Base-by-base conservation (phyloP, 208 protist genomes). In the Trypanosoma lewisi region DNA sequence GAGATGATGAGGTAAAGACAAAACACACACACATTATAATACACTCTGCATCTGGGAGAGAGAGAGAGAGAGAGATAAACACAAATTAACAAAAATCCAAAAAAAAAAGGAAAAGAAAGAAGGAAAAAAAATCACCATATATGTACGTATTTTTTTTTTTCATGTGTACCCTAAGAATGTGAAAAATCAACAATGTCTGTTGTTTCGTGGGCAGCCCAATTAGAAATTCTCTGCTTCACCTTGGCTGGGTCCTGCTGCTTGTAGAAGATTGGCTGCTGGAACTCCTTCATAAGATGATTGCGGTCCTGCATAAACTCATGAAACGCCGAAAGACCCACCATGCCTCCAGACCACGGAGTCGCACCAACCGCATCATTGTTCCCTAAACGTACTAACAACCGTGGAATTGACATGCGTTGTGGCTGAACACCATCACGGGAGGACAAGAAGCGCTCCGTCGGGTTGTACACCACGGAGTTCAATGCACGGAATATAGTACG, bases 291-390 rank as follows among this genome's bases (percentile, higher is more conserved):
- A n/a, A 93, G 73, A 44, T 88, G 82, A 59, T 75, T 80, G 16
- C 85, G 73, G 53, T 95, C 89, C 62, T 91, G 83, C 73, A 87
- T 79, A 56, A 91, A 91, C 61, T 95, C 85, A 53, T 83, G 77
- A 28, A 91, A 74, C 2, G 85, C 81, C 14, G 82, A 63, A 34
- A 84, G 65, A 33, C 83, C 85, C 0, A 69, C 75, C 73, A 90
- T 82, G 48, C 77, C 83, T 55, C 85, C 85, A 28, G 79, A 84
- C 85, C 85, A 91, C 69, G 89, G 82, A 41, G 85, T 91, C 56
- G 76, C 86, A 33, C 89, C 85, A 7, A 91, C 82, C 5, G 80
- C 85, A 52, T 89, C 82, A 58, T 83, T 77, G 30, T 77, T 73
- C 28, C 89, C 89, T 16, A 95, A 65, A 28, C 82, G 85, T 25